These are phyloP conservation scores for Friedmanniomyces endolithicus DNA, from an alignment of 495 filamentous ascomycete species.

Conservation along the genomic window DNA sequence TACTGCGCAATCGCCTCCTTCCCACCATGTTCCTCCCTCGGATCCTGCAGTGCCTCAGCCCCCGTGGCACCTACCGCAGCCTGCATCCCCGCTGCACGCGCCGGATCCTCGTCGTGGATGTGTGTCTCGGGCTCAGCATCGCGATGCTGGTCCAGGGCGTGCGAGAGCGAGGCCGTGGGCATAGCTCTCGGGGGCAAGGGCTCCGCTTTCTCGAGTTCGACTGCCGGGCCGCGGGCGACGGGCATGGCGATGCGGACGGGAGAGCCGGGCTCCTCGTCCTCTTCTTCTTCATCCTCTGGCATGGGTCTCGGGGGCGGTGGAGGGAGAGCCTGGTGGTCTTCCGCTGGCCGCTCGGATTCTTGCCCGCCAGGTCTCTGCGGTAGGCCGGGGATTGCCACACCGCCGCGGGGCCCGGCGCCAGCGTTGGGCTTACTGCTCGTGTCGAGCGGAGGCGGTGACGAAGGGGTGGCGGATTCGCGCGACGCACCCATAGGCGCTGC, in stretches of 20 bases:
- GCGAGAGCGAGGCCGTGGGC: conserved; percentile 44
- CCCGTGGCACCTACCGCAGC: not conserved
- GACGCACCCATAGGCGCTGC: conserved; percentile 52
- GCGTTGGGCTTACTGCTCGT: conserved; percentile 48
- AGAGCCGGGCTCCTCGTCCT: conserved; percentile 40
- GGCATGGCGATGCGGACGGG: conserved; percentile 84
- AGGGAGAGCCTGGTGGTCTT: conserved; percentile 37
- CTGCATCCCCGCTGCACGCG: conserved; percentile 29
- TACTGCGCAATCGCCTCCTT: conserved; percentile 71
- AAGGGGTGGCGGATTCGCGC: conserved; percentile 34
- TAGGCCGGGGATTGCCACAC: conserved; percentile 62
- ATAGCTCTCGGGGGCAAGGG: conserved; percentile 36
- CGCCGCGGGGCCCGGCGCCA: conserved; percentile 30
- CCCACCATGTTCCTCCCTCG: conserved; percentile 31
- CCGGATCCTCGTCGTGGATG: conserved; percentile 41
- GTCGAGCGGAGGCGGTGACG: conserved; percentile 50
- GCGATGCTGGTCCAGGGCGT: conserved; percentile 48
- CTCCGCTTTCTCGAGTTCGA: conserved; percentile 41
- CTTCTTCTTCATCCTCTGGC: conserved; percentile 33
- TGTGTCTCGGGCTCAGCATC: conserved; percentile 52
- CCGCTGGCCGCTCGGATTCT: conserved; percentile 37
- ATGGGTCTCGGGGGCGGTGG: conserved; percentile 44
- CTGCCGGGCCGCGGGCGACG: conserved; percentile 49
- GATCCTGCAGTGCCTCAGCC: conserved; percentile 29
- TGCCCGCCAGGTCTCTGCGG: conserved; percentile 50